Evolutionary conservation across 2,329 filamentous ascomycete species (phyloP), one percentile per base, ranked within the genome.

Genomic region (Setomelanomma holmii): DNA sequence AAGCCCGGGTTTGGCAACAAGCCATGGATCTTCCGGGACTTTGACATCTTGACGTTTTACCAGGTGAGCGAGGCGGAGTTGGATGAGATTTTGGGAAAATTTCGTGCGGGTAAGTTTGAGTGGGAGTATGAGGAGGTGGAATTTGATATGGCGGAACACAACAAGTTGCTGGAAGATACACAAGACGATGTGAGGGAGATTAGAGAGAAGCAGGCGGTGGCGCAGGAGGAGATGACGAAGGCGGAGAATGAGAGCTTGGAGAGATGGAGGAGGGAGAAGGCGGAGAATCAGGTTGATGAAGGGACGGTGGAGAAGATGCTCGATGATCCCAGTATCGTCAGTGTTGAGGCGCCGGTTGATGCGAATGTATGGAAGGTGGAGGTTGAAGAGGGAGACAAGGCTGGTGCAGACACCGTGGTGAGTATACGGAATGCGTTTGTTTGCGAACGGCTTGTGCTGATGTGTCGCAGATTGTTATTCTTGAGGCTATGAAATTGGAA

Each of bases 111-210:
- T 0, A 68, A 75, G 39, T 86, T 84, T 52, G 68, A 79, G 41
- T 85, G 81, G 63, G 69, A 82, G 48, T 80, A 75, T 62, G 77
- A 83, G 45, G 69, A 80, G 1, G 70, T 76, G 0, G 72, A 76
- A 19, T 85, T 85, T 53, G 83, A 85, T 52, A 84, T 86, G 81
- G 77, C 69, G 5, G 78, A 78, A 52, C 82, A 85, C 63, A 84
- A 85, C 50, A 59, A 68, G 45, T 57, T 85, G 41, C 73, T 85
- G 8, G 56, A 60, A 2, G 71, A 75, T 1, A 83, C 80, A 1
- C 69, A 60, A 20, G 76, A 77, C 1, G 82, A 85, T 60, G 82
- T 83, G 1, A 67, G 61, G 21, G 60, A 65, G 8, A 80, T 84
- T 14, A 72, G 79, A 17, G 62, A 66, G 24, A 74, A 71, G 49